Evolutionary conservation across 2,329 filamentous ascomycete genomes (phyloP).

Genomic region (Albifimbria verrucaria): DNA sequence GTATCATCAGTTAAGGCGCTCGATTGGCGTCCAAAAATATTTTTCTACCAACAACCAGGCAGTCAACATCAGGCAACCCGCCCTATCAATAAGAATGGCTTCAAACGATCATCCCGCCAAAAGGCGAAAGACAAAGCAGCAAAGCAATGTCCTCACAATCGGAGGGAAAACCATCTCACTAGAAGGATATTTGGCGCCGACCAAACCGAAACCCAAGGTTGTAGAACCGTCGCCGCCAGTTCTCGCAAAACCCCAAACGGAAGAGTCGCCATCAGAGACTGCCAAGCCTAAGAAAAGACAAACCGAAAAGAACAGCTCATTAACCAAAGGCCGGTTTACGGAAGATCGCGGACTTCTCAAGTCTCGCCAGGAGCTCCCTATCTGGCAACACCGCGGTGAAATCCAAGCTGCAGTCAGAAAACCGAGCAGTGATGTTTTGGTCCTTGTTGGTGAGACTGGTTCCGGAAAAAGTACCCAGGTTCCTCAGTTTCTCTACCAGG

Average conservation of each 20-base stretch:
- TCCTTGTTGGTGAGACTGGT: slow-evolving; percentile 91
- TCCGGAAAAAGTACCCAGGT: slow-evolving; percentile 97
- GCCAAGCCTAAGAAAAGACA: slow-evolving; percentile 1
- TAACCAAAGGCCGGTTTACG: slow-evolving; percentile 1
- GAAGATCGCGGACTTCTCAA: slow-evolving; percentile 34
- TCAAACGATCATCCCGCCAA: slow-evolving; percentile 28
- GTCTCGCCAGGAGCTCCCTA: slow-evolving; percentile 68
- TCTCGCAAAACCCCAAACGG: slow-evolving; percentile 1
- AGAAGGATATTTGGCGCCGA: slow-evolving; percentile 44
- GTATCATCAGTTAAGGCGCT: no score
- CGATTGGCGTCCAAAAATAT: no score
- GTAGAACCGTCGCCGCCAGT: slow-evolving; percentile 4
- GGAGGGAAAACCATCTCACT: slow-evolving; percentile 47
- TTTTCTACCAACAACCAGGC: neutral
- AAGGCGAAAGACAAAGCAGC: slow-evolving; percentile 31
- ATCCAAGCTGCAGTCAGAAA: slow-evolving; percentile 62
- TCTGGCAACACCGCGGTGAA: slow-evolving; percentile 69
- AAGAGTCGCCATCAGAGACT: slow-evolving; percentile 3
- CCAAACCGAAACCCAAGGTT: slow-evolving; percentile 11
- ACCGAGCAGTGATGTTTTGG: slow-evolving; percentile 64
- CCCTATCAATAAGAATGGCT: slow-evolving; percentile 16
- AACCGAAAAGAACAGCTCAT: slow-evolving; percentile 1
- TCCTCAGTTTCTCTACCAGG: slow-evolving; percentile 78
- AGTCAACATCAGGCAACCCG: neutral
- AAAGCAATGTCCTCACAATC: slow-evolving; percentile 38